Percentiles rank a stretch among this genome's conserved stretches.
Evolutionary conservation across 176 grass and related monocot species (phyloP).

Genomic region (Carex pumila): DNA sequence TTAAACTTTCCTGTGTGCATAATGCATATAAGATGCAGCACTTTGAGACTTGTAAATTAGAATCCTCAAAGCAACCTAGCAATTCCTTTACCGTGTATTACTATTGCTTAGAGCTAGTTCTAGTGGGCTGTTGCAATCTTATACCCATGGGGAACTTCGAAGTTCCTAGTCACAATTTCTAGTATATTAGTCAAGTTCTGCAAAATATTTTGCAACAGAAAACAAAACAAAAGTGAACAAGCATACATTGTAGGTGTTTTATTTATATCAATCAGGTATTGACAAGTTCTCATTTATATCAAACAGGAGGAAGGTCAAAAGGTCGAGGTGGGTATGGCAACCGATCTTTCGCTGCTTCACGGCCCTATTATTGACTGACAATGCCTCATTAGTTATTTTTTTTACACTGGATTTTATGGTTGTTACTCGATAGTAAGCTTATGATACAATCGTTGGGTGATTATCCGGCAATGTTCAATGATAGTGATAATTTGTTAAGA

Average conservation of each 20-base stretch:
- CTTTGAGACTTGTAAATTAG: background rate
- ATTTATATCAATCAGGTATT: background rate
- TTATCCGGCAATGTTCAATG: background rate
- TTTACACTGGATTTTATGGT: background rate
- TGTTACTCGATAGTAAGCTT: background rate
- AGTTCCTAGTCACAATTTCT: background rate
- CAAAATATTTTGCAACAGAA: too few species aligned
- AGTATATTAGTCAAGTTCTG: too few species aligned
- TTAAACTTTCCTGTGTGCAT: background rate
- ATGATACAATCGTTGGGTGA: background rate
- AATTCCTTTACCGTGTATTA: background rate
- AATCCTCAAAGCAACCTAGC: background rate
- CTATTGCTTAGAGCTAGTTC: background rate
- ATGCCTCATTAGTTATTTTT: background rate
- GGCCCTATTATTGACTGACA: constrained; percentile 5
- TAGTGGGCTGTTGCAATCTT: background rate
- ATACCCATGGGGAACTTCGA: background rate
- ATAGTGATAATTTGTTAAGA: background rate
- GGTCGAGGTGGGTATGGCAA: constrained; percentile 12
- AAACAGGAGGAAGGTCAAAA: constrained; percentile 13
- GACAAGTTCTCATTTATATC: background rate
- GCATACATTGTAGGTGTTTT: background rate
- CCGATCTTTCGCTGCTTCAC: background rate
- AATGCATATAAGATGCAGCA: background rate
- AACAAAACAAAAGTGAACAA: background rate